A percentile compares a stretch with the other conserved stretches of the same genome.
phyloP scores from a whole-genome alignment of 2,329 filamentous ascomycete genomes.

The Apiospora aurea region DNA sequence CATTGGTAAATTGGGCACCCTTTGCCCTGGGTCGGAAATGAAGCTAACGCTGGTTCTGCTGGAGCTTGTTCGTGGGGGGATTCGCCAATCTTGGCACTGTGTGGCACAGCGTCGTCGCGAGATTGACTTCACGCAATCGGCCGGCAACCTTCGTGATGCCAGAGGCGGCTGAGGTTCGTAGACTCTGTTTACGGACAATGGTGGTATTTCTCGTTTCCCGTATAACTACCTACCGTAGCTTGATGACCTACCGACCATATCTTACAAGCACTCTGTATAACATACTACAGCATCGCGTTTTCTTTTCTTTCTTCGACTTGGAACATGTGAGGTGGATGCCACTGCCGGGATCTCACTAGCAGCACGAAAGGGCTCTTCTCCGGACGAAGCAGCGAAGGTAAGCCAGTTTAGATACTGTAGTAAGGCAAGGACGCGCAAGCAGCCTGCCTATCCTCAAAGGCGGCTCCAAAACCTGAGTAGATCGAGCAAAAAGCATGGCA shows the following conservation, averaged over 20 bases:
- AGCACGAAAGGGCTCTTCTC: too few relatives aligned
- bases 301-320: too few relatives aligned
- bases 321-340: too few relatives aligned
- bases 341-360: too few relatives aligned
- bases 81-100: not conserved
- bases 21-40: not conserved
- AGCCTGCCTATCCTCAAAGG: not conserved
- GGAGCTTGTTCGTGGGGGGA: not conserved
- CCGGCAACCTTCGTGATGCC: conserved; percentile 2
- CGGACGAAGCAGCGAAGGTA: too few relatives aligned
- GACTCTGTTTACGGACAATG: not conserved
- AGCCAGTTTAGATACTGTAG: too few relatives aligned
- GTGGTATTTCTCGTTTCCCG: not conserved
- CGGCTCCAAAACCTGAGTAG: not conserved
- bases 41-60: not conserved
- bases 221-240: not conserved
- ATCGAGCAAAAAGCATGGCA: not conserved
- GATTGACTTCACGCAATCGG: not conserved
- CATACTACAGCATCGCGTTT: not conserved
- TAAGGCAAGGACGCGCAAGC: too few relatives aligned
- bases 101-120: not conserved
- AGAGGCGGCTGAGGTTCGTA: not conserved
- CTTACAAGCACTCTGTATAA: not conserved
- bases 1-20: not conserved
- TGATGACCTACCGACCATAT: not conserved